Conservation (phyloP, 225 moss, liverwort and hornwort genomes). For the Sphagnum contortum region DNA sequence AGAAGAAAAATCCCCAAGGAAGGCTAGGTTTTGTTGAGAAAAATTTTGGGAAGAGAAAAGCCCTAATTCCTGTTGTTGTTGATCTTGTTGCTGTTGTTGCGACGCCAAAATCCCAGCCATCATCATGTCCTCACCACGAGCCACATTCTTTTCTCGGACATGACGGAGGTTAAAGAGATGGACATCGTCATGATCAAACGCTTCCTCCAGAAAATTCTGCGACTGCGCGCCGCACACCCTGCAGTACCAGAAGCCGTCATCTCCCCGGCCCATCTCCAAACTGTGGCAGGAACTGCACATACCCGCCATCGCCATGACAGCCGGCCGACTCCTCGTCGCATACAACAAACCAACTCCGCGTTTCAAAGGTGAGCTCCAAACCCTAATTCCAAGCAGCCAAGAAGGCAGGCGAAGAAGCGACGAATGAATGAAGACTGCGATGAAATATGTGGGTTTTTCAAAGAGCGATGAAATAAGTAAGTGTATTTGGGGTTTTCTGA, state of each 20-base stretch:
- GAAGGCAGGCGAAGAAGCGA: no score
- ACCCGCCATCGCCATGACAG: slow-evolving; percentile 30
- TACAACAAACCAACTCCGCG: no score
- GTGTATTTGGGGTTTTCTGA: no score
- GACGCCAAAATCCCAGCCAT: slow-evolving; percentile 1
- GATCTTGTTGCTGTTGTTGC: slow-evolving; percentile 3
- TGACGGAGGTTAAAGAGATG: slow-evolving; percentile 46
- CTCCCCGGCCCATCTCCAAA: slow-evolving; percentile 42
- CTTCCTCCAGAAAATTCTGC: slow-evolving; percentile 63
- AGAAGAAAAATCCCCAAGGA: slow-evolving; percentile 3
- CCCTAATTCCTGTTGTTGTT: not conserved
- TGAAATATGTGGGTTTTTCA: no score
- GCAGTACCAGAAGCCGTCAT: slow-evolving; percentile 62
- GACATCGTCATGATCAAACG: slow-evolving; percentile 58
- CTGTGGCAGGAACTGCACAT: slow-evolving; percentile 67
- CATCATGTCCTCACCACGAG: slow-evolving; percentile 23
- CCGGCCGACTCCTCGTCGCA: no score
- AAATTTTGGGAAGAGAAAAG: slow-evolving; percentile 9
- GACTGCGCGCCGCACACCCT: slow-evolving; percentile 67
- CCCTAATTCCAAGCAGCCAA: no score
- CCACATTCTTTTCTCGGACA: slow-evolving; percentile 43
- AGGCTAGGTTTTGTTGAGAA: slow-evolving; percentile 12
- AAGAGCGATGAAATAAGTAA: no score
- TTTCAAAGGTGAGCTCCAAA: no score
- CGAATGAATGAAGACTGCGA: no score